Conservation (phyloP, 179 eudicot species). For the Spinacia oleracea region DNA sequence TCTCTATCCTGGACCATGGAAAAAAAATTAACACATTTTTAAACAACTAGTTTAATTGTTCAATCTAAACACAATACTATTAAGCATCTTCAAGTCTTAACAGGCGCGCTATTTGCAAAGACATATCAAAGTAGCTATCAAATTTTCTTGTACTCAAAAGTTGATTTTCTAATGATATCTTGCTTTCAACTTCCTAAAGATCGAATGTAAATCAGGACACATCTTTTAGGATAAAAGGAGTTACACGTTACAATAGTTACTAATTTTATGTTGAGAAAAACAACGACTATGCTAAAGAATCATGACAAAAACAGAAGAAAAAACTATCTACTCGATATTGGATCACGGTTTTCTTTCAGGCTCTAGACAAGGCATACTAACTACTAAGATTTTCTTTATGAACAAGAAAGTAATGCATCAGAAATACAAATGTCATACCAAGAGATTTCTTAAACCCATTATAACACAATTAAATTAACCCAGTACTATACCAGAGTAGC, state of each 20-base stretch:
- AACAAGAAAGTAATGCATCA: background rate
- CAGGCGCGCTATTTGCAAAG: background rate
- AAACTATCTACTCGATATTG: background rate
- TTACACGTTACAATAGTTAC: background rate
- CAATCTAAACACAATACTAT: no score
- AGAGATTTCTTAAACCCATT: background rate
- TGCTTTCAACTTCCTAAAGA: background rate
- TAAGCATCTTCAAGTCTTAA: background rate
- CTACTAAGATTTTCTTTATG: background rate
- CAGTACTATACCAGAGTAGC: background rate
- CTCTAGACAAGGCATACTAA: background rate
- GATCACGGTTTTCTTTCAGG: background rate
- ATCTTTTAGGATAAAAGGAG: background rate
- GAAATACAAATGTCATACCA: background rate
- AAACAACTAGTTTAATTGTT: background rate
- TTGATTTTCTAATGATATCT: background rate
- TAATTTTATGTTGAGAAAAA: background rate
- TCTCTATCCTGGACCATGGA: conserved; percentile 61
- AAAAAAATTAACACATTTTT: background rate
- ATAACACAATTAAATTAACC: background rate
- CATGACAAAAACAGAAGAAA: background rate
- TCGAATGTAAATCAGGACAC: background rate
- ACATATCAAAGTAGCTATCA: background rate
- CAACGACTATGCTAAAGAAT: background rate
- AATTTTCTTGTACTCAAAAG: background rate